Base-by-base conservation (phyloP, 1,284 basidiomycete species). In the Ganoderma meredithae region DNA sequence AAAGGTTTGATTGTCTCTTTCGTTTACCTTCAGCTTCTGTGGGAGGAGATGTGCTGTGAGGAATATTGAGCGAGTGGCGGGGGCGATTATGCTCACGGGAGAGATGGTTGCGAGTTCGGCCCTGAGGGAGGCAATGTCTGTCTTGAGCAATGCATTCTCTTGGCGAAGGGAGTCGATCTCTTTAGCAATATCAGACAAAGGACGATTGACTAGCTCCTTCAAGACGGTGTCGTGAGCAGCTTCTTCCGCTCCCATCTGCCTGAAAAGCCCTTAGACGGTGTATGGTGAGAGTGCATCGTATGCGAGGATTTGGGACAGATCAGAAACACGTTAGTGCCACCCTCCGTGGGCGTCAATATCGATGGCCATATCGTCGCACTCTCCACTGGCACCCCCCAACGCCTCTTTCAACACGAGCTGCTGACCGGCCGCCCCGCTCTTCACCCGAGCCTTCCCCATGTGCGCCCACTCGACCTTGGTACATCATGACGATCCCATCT, bases 141-240 rank as follows among this genome's bases (percentile, higher is more conserved):
- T 52, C 44, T 47, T 33, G 33, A 71, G 59, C 15, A 9, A 44
- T 1, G 33, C 41, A 25, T 66, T 63, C 61, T 70, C 67, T 17
- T 27, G 17, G 10, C 69, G 58, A 8, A 71, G 67, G 1, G 43
- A 27, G 13, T 49, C 41, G 10, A 71, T 7, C 43, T 71, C 69
- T 27, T 41, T 41, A 7, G 69, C 69, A 49, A 71, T 68, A 59
- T 68, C 64, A 19, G 60, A 17, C n/a, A 71, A 27, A 12, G 69
- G 44, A 3, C 69, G 64, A 9, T 43, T 7, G 15, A 62, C 53
- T 5, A 71, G 66, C 53, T 71, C 67, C 3, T 62, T 44, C 39
- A 66, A 63, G 8, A 67, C 41, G 12, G 58, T 22, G 3, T 60
- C 52, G 27, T 44, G 31, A 36, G 27, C 22, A 17, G n/a, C 43